Evolutionary conservation across 805 yeast species (phyloP).

Genomic region (Candida suzukii): DNA sequence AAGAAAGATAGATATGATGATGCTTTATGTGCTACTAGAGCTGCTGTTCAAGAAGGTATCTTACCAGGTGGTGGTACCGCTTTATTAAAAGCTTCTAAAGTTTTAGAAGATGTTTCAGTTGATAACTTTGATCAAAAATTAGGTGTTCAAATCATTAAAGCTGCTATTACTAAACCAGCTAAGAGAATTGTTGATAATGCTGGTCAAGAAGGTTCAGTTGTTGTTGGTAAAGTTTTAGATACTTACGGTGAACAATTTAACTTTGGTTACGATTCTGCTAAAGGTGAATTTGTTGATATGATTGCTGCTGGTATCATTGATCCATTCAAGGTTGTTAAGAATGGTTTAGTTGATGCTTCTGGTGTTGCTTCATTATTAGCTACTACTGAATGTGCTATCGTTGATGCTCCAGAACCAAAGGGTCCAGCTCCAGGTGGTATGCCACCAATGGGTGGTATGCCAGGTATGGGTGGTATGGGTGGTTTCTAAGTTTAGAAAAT

Average conservation of each 20-base stretch:
- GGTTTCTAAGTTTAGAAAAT: background rate
- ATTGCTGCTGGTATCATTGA: conserved; percentile 95
- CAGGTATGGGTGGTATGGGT: conserved; percentile 31
- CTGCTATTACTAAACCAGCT: conserved; percentile 94
- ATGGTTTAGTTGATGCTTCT: conserved; percentile 91
- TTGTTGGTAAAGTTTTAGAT: conserved; percentile 80
- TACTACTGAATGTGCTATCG: conserved; percentile 97
- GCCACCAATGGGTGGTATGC: conserved; percentile 59
- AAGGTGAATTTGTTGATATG: conserved; percentile 94
- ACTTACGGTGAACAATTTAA: conserved; percentile 65
- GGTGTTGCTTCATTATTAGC: conserved; percentile 97
- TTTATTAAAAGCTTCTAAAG: conserved; percentile 79
- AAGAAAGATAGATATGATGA: conserved; percentile 99
- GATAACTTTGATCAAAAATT: conserved; percentile 93
- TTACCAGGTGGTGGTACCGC: conserved; percentile 99
- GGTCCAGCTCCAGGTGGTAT: conserved; percentile 43
- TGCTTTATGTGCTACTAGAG: conserved; percentile 97
- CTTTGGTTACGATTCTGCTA: conserved; percentile 86
- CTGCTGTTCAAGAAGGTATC: conserved; percentile 98
- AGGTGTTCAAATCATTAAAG: conserved; percentile 88
- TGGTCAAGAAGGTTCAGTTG: conserved; percentile 95
- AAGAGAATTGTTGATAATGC: conserved; percentile 94
- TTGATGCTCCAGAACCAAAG: conserved; percentile 85
- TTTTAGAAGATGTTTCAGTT: conserved; percentile 63
- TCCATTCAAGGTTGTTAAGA: conserved; percentile 96